phyloP scores from a whole-genome alignment of 352 stramenopile genomes.

The Vaucheria bursata region DNA sequence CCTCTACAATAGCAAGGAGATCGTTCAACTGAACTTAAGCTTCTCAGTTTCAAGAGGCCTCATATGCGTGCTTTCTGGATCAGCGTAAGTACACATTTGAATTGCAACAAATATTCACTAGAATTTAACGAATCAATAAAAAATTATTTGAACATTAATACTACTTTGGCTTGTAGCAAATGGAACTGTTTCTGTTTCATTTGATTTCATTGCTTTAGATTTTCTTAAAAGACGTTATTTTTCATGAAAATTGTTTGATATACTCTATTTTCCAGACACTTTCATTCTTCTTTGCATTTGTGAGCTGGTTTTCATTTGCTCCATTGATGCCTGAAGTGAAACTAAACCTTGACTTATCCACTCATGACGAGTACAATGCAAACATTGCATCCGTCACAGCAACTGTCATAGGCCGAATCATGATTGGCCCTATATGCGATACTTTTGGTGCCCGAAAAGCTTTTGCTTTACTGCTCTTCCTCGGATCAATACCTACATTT shows the following conservation, averaged over 20 bases:
- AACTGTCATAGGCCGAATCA: conserved; percentile 81
- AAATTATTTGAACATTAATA: not conserved
- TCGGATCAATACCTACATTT: no score
- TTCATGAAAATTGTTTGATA: not conserved
- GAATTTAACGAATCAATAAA: not conserved
- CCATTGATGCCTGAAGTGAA: conserved; percentile 83
- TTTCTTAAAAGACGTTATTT: not conserved
- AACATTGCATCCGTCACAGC: conserved; percentile 78
- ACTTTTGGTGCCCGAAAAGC: no score
- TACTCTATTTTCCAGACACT: not conserved
- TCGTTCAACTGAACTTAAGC: not conserved
- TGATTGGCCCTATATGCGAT: no score
- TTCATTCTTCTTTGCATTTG: not conserved
- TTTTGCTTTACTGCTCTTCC: no score
- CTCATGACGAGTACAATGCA: conserved; percentile 75
- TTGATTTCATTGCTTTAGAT: not conserved
- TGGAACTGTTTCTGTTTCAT: not conserved
- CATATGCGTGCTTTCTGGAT: not conserved
- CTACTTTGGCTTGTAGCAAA: not conserved
- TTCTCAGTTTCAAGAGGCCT: not conserved
- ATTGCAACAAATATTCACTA: not conserved
- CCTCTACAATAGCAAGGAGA: not conserved
- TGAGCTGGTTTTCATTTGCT: conserved; percentile 56
- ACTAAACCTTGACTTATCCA: conserved; percentile 67
- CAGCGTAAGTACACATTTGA: not conserved